phyloP scores from a whole-genome alignment of 2,329 filamentous ascomycete species.

The Zymoseptoria crescenta region DNA sequence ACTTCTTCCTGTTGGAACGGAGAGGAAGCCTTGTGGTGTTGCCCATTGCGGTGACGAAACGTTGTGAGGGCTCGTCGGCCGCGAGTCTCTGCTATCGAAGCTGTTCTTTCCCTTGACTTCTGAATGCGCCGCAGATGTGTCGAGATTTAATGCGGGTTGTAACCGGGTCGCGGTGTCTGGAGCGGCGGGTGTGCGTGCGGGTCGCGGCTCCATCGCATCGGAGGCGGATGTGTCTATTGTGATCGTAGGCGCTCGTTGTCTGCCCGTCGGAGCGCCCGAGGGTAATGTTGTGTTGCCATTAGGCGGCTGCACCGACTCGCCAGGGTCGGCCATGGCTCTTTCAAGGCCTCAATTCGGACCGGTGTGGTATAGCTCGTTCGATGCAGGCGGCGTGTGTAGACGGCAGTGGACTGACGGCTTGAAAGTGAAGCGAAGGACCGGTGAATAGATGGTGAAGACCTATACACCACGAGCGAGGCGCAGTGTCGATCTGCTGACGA shows the following conservation, averaged over 20 bases:
- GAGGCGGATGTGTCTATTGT: slow-evolving; percentile 31
- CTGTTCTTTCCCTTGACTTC: slow-evolving; percentile 51
- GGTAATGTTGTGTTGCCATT: slow-evolving; percentile 4
- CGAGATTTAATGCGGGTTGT: neutral
- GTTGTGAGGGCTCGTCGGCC: slow-evolving; percentile 61
- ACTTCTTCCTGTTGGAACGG: slow-evolving; percentile 56
- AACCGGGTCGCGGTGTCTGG: neutral
- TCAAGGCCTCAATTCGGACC: neutral
- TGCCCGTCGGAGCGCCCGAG: slow-evolving; percentile 12
- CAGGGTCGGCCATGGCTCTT: neutral
- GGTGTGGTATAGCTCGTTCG: neutral
- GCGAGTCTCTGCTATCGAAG: slow-evolving; percentile 57
- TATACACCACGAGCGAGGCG: neutral
- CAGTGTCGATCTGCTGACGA: neutral
- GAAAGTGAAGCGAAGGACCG: neutral
- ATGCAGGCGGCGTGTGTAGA: neutral
- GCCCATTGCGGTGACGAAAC: slow-evolving; percentile 55
- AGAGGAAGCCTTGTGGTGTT: slow-evolving; percentile 51
- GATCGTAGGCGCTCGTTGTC: slow-evolving; percentile 41
- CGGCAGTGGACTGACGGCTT: neutral
- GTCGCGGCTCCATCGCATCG: slow-evolving; percentile 12
- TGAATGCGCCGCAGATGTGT: slow-evolving; percentile 42
- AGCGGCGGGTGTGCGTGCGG: neutral
- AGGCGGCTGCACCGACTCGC: no score
- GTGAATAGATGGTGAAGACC: neutral